Conservation (phyloP, 805 yeast species). For the Saturnispora bothae region DNA sequence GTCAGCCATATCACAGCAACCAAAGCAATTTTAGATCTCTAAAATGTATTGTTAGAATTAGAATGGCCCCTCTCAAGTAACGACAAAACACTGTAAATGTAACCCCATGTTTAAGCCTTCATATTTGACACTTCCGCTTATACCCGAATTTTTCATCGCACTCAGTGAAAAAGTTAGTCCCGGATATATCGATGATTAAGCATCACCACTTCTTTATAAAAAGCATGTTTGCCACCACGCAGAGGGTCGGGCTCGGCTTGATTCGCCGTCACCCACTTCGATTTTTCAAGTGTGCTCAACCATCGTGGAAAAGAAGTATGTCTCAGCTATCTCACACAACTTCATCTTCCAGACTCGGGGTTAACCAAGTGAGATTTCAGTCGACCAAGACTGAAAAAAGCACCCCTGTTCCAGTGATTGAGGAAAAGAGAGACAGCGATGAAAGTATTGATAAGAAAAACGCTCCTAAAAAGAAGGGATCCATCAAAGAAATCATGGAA, state of each 20-base stretch:
- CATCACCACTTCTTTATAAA: neutral
- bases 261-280: neutral
- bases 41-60: too few relatives aligned
- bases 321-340: too few relatives aligned
- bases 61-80: too few relatives aligned
- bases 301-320: neutral
- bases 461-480: slow-evolving; percentile 14
- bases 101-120: too few relatives aligned
- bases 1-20: too few relatives aligned
- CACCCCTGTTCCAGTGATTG: neutral
- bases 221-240: neutral
- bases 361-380: neutral
- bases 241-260: neutral
- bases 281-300: neutral
- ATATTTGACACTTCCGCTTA: too few relatives aligned
- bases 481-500: slow-evolving; percentile 32
- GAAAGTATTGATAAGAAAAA: too few relatives aligned
- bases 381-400: neutral
- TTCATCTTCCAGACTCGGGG: too few relatives aligned
- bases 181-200: slow-evolving; percentile 8
- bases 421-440: too few relatives aligned
- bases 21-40: too few relatives aligned
- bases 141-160: too few relatives aligned
- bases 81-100: too few relatives aligned
- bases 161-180: neutral